A percentile compares a stretch with the other conserved stretches of the same genome.
Conservation (phyloP, 2,329 filamentous ascomycete genomes). For the Cytospora mali region DNA sequence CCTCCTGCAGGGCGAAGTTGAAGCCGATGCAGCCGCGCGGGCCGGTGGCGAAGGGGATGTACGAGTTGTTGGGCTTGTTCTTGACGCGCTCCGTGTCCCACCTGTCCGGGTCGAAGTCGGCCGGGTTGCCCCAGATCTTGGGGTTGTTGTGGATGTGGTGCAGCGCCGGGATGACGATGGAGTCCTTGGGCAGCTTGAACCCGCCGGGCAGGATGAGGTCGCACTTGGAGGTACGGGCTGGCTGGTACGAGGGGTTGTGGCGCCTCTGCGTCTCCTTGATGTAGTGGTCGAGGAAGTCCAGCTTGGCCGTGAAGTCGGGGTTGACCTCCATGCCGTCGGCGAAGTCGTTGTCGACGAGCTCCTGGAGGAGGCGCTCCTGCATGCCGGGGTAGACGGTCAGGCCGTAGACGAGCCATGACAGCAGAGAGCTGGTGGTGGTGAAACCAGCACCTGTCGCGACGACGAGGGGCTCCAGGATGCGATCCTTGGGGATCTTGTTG, state of each 20-base stretch:
- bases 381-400: slow-evolving; percentile 56
- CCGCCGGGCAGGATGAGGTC: slow-evolving; percentile 63
- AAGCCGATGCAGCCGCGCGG: slow-evolving; percentile 64
- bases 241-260: slow-evolving; percentile 65
- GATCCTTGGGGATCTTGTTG: slow-evolving; percentile 51
- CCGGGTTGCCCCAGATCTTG: slow-evolving; percentile 59
- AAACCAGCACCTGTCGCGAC: slow-evolving; percentile 62
- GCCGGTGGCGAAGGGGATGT: slow-evolving; percentile 62
- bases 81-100: slow-evolving; percentile 60
- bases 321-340: slow-evolving; percentile 48
- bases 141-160: slow-evolving; percentile 57
- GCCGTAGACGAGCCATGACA: slow-evolving; percentile 61
- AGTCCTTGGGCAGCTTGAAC: slow-evolving; percentile 55
- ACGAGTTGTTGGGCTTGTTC: slow-evolving; percentile 52
- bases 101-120: slow-evolving; percentile 59
- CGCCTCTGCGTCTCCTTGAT: slow-evolving; percentile 63
- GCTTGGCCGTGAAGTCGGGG: slow-evolving; percentile 48
- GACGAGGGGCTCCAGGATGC: slow-evolving; percentile 46
- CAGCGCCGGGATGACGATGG: slow-evolving; percentile 56
- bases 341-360: slow-evolving; percentile 54
- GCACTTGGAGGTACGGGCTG: slow-evolving; percentile 56
- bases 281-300: slow-evolving; percentile 58
- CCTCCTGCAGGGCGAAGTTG: slow-evolving; percentile 64
- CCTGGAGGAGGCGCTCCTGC: slow-evolving; percentile 60
- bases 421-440: slow-evolving; percentile 59